These are phyloP conservation scores for Malassezia japonica DNA, from an alignment of 1,284 basidiomycete species.

Conservation along the genomic window DNA sequence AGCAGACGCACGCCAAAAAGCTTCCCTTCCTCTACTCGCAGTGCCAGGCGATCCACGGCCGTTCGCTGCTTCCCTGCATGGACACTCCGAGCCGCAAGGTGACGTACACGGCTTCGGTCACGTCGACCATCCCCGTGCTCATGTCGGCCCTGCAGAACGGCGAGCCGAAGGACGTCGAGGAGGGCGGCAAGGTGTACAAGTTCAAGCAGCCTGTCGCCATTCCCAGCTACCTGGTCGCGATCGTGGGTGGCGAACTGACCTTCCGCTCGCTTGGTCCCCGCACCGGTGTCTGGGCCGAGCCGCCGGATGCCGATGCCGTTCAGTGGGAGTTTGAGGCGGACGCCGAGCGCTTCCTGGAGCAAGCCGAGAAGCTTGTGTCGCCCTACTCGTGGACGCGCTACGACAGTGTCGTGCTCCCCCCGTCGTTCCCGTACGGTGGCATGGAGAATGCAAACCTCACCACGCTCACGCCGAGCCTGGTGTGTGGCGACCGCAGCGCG, in stretches of 20 bases:
- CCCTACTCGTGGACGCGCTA: slow-evolving; percentile 78
- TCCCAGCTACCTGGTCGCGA: slow-evolving; percentile 44
- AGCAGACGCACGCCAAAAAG: slow-evolving; percentile 76
- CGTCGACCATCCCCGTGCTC: slow-evolving; percentile 37
- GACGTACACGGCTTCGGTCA: slow-evolving; percentile 40
- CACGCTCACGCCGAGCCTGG: slow-evolving; percentile 43
- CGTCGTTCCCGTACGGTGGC: slow-evolving; percentile 69
- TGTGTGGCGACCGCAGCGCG: slow-evolving; percentile 36
- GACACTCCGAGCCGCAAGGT: slow-evolving; percentile 46
- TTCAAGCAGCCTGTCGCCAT: slow-evolving; percentile 43
- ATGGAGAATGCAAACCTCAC: slow-evolving; percentile 48
- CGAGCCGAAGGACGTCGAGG: slow-evolving; percentile 17
- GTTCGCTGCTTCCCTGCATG: slow-evolving; percentile 36
- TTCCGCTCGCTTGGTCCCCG: slow-evolving; percentile 41
- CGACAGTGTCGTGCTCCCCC: slow-evolving; percentile 81
- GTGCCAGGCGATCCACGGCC: slow-evolving; percentile 60
- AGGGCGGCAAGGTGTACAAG: slow-evolving; percentile 22
- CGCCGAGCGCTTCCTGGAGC: slow-evolving; percentile 41
- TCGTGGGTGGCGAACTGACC: slow-evolving; percentile 41
- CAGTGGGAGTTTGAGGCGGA: slow-evolving; percentile 47
- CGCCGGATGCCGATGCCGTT: slow-evolving; percentile 34
- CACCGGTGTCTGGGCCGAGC: slow-evolving; percentile 46
- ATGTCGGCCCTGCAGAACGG: slow-evolving; percentile 43
- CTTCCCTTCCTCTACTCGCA: slow-evolving; percentile 82
- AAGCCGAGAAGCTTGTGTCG: slow-evolving; percentile 42